phyloP scores from a whole-genome alignment of 2,329 filamentous ascomycete genomes.

The Pestalotiopsis sp. region DNA sequence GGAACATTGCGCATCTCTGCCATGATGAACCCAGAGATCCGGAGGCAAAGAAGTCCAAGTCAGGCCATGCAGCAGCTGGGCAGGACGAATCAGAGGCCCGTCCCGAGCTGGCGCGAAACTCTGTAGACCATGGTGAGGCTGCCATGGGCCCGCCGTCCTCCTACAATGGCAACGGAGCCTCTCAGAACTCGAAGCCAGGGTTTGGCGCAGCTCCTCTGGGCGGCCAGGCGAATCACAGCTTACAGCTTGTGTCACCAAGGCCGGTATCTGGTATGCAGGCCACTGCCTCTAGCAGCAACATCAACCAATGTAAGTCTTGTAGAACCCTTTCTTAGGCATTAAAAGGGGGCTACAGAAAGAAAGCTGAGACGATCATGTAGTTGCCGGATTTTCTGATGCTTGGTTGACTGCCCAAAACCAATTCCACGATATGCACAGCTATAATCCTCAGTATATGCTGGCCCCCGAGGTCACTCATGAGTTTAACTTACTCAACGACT shows the following conservation, averaged over 20 bases:
- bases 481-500: slow-evolving; percentile 96
- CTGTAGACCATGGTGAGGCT: slow-evolving; percentile 57
- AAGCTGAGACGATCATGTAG: slow-evolving; percentile 49
- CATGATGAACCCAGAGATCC: slow-evolving; percentile 95
- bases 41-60: slow-evolving; percentile 78
- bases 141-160: slow-evolving; percentile 55
- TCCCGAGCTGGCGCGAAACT: slow-evolving; percentile 55
- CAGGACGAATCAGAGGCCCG: slow-evolving; percentile 65
- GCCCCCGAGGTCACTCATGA: slow-evolving; percentile 90
- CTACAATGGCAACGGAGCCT: slow-evolving; percentile 40
- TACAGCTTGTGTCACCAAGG: slow-evolving; percentile 74
- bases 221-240: slow-evolving; percentile 50
- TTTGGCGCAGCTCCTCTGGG: slow-evolving; percentile 49
- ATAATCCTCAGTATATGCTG: slow-evolving; percentile 95
- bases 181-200: slow-evolving; percentile 45
- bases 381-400: slow-evolving; percentile 79
- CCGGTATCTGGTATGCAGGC: slow-evolving; percentile 69
- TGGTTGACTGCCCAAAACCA: slow-evolving; percentile 81
- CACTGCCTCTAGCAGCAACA: slow-evolving; percentile 63
- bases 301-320: slow-evolving; percentile 73
- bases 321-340: slow-evolving; percentile 27
- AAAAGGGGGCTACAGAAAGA: slow-evolving; percentile 21
- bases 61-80: slow-evolving; percentile 57
- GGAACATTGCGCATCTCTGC: slow-evolving; percentile 97
- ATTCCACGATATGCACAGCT: slow-evolving; percentile 92